Conservation (phyloP, 2,329 filamentous ascomycete species). For the Scedosporium boydii region DNA sequence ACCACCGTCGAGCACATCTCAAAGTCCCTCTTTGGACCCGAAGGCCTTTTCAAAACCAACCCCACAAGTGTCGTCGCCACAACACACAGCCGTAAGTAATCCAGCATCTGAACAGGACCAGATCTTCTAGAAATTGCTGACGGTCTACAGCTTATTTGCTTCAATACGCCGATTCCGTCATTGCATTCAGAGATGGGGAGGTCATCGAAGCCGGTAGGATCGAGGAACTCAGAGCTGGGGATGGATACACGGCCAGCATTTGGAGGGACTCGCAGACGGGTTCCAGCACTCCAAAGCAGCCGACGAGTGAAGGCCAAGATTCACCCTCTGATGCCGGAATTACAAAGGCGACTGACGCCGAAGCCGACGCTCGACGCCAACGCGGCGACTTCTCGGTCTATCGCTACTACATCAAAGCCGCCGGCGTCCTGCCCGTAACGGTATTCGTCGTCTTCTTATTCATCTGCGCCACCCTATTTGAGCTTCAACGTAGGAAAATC, state of each 20-base stretch:
- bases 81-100: conserved; percentile 24
- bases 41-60: conserved; percentile 22
- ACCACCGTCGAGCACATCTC: conserved; percentile 34
- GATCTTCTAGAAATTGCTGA: too few relatives aligned
- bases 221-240: not conserved
- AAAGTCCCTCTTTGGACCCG: conserved; percentile 27
- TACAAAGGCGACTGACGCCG: not conserved
- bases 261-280: not conserved
- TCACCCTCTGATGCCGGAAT: not conserved
- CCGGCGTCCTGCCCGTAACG: not conserved
- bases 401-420: not conserved
- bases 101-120: not conserved
- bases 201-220: not conserved
- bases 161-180: not conserved
- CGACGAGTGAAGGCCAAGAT: not conserved
- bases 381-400: not conserved
- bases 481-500: not conserved
- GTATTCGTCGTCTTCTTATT: not conserved
- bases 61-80: conserved; percentile 18
- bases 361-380: not conserved
- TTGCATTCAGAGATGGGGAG: not conserved
- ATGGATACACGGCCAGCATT: not conserved
- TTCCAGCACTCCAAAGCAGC: not conserved
- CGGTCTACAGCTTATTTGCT: not conserved
- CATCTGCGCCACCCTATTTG: not conserved